Base-by-base conservation (phyloP, 768 basidiomycete species). In the Rhizopogon vinicolor region DNA sequence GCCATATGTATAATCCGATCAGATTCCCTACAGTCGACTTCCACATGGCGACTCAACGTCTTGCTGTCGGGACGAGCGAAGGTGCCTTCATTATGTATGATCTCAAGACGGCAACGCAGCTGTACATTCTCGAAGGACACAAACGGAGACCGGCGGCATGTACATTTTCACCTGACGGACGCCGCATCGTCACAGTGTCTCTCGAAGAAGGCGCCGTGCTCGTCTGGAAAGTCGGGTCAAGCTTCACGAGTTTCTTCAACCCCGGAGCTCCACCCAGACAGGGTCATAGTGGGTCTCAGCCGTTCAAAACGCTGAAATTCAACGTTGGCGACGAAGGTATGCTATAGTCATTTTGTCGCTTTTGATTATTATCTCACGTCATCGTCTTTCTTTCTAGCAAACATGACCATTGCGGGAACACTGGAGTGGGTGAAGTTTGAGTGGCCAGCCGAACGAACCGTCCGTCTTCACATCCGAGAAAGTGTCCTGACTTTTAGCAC, bases 81-180 rank as follows among this genome's bases (percentile, higher is more conserved):
- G 97, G 96, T 0, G 93, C 94, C 0, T 85, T 94, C 51, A 80
- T 93, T 55, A 93, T 97, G 87, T 98, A 97, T 65, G 97, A 98
- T 66, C 79, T 98, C 51, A 97, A 98, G 71, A 93, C 94, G 0
- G 95, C 94, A 0, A 98, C 91, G 1, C 84, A 97, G 10, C 76
- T 98, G 13, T 99, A 98, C 64, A 91, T 99, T 0, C 83, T 99
- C 10, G 95, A 98, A 62, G 88, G 92, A 0, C 95, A 98, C 74
- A 85, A 84, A 66, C 86, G 87, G 63, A 76, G 79, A 1, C 82
- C 93, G 9, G 82, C 90, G 0, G 93, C 92, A 0, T 87, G 91
- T 58, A 91, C 87, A 55, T 98, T 97, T 68, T 96, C 93, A 7
- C 89, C 94, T 0, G 97, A 99, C 63, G 97, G 97, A 0, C 76